Conservation (phyloP, 345 rosid genomes). For the Populus davidiana region DNA sequence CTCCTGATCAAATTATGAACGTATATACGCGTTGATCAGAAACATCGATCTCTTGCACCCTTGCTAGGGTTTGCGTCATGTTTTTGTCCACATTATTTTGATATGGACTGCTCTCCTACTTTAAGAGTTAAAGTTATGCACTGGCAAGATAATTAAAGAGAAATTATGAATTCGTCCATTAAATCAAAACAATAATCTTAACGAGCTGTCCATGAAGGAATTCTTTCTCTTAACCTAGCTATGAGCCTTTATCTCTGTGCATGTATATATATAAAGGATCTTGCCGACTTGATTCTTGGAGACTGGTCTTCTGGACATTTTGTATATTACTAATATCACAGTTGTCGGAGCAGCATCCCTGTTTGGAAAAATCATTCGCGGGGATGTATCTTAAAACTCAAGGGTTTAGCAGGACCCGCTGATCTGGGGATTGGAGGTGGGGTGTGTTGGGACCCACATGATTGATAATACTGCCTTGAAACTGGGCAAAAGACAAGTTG, state of each 20-base stretch:
- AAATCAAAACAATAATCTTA: no score
- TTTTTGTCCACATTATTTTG: neutral
- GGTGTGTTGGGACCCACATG: conserved; percentile 17
- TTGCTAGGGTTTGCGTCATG: neutral
- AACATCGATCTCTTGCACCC: neutral
- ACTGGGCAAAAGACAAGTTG: conserved; percentile 22
- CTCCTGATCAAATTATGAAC: neutral
- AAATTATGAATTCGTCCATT: neutral
- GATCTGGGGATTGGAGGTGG: conserved; percentile 16
- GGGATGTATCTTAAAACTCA: conserved; percentile 12
- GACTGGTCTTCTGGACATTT: no score
- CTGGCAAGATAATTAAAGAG: neutral
- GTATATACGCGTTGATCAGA: neutral
- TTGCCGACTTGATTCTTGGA: no score
- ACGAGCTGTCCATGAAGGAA: neutral
- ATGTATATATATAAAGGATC: no score
- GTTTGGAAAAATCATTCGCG: conserved; percentile 35
- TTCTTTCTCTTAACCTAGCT: no score
- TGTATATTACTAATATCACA: neutral
- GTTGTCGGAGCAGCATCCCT: conserved; percentile 4
- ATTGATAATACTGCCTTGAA: conserved; percentile 7
- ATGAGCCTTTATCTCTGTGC: no score
- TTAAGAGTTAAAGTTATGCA: no score
- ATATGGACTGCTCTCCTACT: neutral
- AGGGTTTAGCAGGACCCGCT: conserved; percentile 13